Conservation (phyloP, 768 basidiomycete genomes). For the Rickenella mellea region DNA sequence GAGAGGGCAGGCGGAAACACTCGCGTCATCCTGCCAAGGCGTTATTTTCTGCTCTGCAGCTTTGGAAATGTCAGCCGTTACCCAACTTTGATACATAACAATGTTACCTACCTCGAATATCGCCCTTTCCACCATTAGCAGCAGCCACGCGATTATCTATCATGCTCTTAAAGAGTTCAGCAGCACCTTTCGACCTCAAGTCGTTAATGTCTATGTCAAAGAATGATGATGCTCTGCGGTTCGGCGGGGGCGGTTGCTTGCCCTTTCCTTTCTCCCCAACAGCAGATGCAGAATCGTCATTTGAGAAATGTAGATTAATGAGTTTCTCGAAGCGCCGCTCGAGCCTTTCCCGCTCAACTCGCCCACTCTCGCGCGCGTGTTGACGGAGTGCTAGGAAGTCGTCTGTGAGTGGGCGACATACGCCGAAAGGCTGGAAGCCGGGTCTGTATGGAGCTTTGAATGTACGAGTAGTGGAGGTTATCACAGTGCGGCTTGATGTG, state of each 20-base stretch:
- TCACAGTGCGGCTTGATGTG: constrained; percentile 4
- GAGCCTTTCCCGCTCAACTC: constrained; percentile 75
- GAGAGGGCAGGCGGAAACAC: constrained; percentile 72
- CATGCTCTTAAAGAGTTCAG: constrained; percentile 64
- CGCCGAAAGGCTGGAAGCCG: constrained; percentile 89
- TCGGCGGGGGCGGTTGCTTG: constrained; percentile 12
- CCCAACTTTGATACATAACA: neutral
- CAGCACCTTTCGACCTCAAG: constrained; percentile 53
- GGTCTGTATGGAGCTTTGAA: constrained; percentile 51
- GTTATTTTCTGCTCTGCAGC: constrained; percentile 87
- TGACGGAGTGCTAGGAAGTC: constrained; percentile 54
- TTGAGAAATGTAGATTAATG: constrained; percentile 59
- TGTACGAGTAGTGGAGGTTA: constrained; percentile 26
- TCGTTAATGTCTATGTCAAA: constrained; percentile 59
- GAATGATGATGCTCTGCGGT: constrained; percentile 51
- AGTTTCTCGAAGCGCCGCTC: constrained; percentile 86
- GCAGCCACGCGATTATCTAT: constrained; percentile 31
- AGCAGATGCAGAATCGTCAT: constrained; percentile 6
- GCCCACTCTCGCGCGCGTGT: constrained; percentile 31
- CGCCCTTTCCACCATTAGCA: constrained; percentile 38
- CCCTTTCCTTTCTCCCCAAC: constrained; percentile 17
- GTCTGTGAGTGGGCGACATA: constrained; percentile 71
- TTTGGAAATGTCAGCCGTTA: constrained; percentile 14
- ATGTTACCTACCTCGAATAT: constrained; percentile 52
- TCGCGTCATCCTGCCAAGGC: constrained; percentile 84